Percentiles rank a stretch among this genome's conserved stretches.
Conservation (phyloP, 805 yeast species). For the Candida broadrunensis region DNA sequence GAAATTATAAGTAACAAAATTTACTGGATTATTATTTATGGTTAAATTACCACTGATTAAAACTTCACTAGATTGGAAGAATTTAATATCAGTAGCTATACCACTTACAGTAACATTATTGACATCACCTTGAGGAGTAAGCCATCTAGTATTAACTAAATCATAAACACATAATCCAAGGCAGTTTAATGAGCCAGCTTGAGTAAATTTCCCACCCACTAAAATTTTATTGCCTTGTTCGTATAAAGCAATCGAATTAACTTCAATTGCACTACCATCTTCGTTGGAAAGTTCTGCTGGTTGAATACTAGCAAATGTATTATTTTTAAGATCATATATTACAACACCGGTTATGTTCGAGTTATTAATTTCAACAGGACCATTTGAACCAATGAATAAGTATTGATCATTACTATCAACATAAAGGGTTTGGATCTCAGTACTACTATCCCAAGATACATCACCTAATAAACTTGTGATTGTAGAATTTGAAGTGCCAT, state of each 20-base stretch:
- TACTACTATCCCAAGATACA: slow-evolving; percentile 21
- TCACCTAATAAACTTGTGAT: slow-evolving; percentile 15
- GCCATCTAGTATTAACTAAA: slow-evolving; percentile 53
- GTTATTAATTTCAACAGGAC: slow-evolving; percentile 21
- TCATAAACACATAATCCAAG: slow-evolving; percentile 65
- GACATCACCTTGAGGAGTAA: slow-evolving; percentile 26
- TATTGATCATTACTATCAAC: slow-evolving; percentile 28
- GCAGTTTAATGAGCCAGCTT: slow-evolving; percentile 58
- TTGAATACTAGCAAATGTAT: slow-evolving; percentile 42
- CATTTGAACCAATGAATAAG: slow-evolving; percentile 48
- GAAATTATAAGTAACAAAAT: slow-evolving; percentile 58
- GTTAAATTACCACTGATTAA: slow-evolving; percentile 53
- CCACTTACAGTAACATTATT: slow-evolving; percentile 42
- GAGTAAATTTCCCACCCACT: slow-evolving; percentile 72
- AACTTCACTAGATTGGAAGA: slow-evolving; percentile 35
- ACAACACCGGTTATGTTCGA: slow-evolving; percentile 42
- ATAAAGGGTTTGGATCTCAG: slow-evolving; percentile 29
- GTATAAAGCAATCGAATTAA: slow-evolving; percentile 34
- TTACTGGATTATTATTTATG: slow-evolving; percentile 27
- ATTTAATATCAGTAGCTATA: slow-evolving; percentile 48
- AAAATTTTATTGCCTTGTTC: slow-evolving; percentile 40
- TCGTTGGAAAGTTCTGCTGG: slow-evolving; percentile 46
- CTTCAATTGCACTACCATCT: slow-evolving; percentile 32
- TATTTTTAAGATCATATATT: slow-evolving; percentile 47
- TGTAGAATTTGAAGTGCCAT: slow-evolving; percentile 11